Conservation (phyloP, 306 rosid species). For the Mucuna pruriens region DNA sequence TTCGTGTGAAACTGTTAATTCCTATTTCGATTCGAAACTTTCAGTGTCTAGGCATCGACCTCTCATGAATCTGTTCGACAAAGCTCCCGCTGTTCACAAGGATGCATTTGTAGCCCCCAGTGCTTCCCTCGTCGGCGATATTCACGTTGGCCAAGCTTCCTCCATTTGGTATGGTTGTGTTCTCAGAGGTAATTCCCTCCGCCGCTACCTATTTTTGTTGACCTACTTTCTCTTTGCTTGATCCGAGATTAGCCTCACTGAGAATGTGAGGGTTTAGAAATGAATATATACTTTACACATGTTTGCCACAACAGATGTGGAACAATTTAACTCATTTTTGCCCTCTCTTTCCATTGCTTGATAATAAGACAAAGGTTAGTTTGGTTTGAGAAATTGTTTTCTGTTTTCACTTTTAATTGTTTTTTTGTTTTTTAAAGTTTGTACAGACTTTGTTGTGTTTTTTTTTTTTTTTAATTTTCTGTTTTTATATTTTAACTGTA, state of each 20-base stretch:
- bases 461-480: too few relatives aligned
- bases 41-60: constrained; percentile 94
- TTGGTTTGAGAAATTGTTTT: too few relatives aligned
- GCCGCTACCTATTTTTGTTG: background rate
- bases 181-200: constrained; percentile 69
- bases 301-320: background rate
- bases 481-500: too few relatives aligned
- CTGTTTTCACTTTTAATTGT: too few relatives aligned
- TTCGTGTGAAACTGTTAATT: background rate
- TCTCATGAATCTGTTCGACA: constrained; percentile 83
- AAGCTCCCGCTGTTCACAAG: constrained; percentile 73
- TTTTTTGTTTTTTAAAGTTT: too few relatives aligned
- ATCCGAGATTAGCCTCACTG: background rate
- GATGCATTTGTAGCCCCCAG: constrained; percentile 93
- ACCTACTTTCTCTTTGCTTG: too few relatives aligned
- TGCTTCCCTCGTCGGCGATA: constrained; percentile 84
- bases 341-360: background rate
- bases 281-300: background rate
- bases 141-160: constrained; percentile 73
- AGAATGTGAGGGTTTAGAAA: background rate
- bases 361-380: background rate
- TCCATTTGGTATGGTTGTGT: constrained; percentile 98
- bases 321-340: background rate
- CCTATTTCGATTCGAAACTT: background rate
- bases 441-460: too few relatives aligned